Conservation (phyloP, 805 yeast species). For the Kodamaea laetipori region DNA sequence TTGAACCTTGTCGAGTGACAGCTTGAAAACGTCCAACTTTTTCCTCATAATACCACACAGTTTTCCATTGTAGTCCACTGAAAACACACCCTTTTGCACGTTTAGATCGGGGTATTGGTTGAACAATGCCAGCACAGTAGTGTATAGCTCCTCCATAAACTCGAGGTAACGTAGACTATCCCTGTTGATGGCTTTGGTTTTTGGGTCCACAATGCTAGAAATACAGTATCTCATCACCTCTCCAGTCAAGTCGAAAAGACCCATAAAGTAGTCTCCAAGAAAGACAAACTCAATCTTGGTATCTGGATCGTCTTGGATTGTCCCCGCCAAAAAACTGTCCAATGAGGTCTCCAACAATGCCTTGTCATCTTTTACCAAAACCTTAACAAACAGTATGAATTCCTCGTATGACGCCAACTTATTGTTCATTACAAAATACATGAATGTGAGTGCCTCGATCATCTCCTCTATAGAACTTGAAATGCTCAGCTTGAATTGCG, state of each 20-base stretch:
- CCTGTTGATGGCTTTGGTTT: slow-evolving; percentile 15
- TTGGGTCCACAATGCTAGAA: slow-evolving; percentile 21
- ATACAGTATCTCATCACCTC: slow-evolving; percentile 45
- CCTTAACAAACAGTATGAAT: slow-evolving; percentile 13
- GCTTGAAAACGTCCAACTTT: slow-evolving; percentile 26
- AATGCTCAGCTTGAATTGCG: slow-evolving; percentile 21
- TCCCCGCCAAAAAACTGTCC: slow-evolving; percentile 5
- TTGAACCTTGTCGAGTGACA: slow-evolving; percentile 27
- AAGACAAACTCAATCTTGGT: slow-evolving; percentile 15
- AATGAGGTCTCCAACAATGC: neutral
- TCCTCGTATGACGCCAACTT: slow-evolving; percentile 17
- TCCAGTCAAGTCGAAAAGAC: slow-evolving; percentile 44
- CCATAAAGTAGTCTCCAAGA: slow-evolving; percentile 38
- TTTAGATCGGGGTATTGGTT: slow-evolving; percentile 21
- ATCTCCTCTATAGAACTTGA: slow-evolving; percentile 30
- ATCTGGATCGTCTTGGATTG: neutral
- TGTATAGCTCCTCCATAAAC: slow-evolving; percentile 21
- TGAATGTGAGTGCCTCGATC: slow-evolving; percentile 30
- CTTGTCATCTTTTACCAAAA: slow-evolving; percentile 2
- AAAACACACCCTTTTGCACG: slow-evolving; percentile 22
- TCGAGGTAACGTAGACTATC: slow-evolving; percentile 17
- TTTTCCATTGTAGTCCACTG: slow-evolving; percentile 16
- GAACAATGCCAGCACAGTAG: slow-evolving; percentile 15
- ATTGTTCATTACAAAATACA: slow-evolving; percentile 18
- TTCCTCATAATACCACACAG: slow-evolving; percentile 19